Evolutionary conservation across 257 asterid species (phyloP).

Genomic region (Solanum lignicaule): DNA sequence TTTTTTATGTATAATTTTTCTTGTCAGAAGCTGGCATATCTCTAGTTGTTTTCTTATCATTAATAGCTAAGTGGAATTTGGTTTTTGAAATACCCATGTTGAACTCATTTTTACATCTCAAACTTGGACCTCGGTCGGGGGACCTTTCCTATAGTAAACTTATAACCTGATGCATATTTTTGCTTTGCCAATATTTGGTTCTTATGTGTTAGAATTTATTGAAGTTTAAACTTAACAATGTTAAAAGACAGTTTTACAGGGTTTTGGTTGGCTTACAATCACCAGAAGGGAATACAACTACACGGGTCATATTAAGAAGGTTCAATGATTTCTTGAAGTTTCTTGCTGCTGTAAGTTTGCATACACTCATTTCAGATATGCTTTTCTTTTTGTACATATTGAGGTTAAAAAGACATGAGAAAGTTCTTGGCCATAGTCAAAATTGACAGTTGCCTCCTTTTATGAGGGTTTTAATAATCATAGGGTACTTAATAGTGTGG

Average conservation of each 20-base stretch:
- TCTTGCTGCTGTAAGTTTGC: slow-evolving; percentile 72
- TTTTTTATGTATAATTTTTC: background rate
- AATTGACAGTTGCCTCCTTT: slow-evolving; percentile 2
- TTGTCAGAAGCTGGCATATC: background rate
- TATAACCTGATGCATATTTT: background rate
- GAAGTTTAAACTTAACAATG: slow-evolving; percentile 22
- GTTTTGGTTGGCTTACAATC: slow-evolving; percentile 88
- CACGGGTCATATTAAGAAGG: slow-evolving; percentile 80
- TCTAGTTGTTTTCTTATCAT: background rate
- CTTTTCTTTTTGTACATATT: background rate
- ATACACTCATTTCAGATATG: background rate
- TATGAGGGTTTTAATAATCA: background rate
- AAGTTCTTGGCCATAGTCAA: slow-evolving; percentile 2
- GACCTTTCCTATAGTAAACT: background rate
- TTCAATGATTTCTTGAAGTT: slow-evolving; percentile 91
- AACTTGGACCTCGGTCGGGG: background rate
- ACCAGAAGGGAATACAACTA: slow-evolving; percentile 74
- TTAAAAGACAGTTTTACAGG: slow-evolving; percentile 88
- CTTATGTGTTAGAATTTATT: background rate
- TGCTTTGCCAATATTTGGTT: slow-evolving; percentile 1
- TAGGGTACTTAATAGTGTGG: slow-evolving; percentile 3
- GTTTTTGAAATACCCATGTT: background rate
- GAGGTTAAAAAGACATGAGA: background rate
- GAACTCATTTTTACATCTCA: background rate
- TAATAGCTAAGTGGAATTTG: background rate